These are phyloP conservation scores for Rosa persica DNA, from an alignment of 306 rosid genomes.

Conservation along the genomic window DNA sequence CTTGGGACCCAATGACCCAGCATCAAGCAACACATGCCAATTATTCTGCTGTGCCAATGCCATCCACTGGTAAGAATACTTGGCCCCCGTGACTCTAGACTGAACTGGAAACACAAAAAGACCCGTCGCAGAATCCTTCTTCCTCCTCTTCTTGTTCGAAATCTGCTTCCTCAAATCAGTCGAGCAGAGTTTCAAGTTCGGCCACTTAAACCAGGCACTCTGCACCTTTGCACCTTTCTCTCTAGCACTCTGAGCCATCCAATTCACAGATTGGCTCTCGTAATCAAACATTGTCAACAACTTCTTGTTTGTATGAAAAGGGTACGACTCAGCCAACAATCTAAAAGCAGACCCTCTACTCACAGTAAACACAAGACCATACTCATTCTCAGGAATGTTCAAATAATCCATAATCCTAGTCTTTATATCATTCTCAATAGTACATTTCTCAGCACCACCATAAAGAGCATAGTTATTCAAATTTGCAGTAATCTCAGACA, in stretches of 20 bases:
- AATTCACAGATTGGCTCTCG: constrained; percentile 94
- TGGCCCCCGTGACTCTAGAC: constrained; percentile 43
- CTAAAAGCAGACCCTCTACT: constrained; percentile 96
- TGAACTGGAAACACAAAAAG: constrained; percentile 44
- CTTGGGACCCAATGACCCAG: constrained; percentile 96
- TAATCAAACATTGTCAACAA: constrained; percentile 94
- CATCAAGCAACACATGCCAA: constrained; percentile 97
- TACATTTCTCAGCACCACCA: constrained; percentile 87
- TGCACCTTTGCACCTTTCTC: constrained; percentile 86
- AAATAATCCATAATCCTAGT: constrained; percentile 81
- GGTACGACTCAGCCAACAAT: constrained; percentile 89
- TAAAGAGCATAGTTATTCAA: constrained; percentile 89
- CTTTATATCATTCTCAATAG: constrained; percentile 82
- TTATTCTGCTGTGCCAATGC: constrained; percentile 93
- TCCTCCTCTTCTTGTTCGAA: constrained; percentile 44
- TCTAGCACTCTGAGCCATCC: constrained; percentile 96
- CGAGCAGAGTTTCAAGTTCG: constrained; percentile 83
- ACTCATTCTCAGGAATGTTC: constrained; percentile 91
- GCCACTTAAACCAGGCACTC: constrained; percentile 97
- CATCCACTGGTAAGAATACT: constrained; percentile 99
- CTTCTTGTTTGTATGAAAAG: constrained; percentile 82
- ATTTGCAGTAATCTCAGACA: constrained; percentile 93
- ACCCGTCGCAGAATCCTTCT: constrained; percentile 36
- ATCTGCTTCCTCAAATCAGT: constrained; percentile 90
- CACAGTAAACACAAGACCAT: constrained; percentile 94